These are phyloP conservation scores for Thalassia testudinum DNA, from an alignment of 116 monocot genomes.

Conservation along the genomic window DNA sequence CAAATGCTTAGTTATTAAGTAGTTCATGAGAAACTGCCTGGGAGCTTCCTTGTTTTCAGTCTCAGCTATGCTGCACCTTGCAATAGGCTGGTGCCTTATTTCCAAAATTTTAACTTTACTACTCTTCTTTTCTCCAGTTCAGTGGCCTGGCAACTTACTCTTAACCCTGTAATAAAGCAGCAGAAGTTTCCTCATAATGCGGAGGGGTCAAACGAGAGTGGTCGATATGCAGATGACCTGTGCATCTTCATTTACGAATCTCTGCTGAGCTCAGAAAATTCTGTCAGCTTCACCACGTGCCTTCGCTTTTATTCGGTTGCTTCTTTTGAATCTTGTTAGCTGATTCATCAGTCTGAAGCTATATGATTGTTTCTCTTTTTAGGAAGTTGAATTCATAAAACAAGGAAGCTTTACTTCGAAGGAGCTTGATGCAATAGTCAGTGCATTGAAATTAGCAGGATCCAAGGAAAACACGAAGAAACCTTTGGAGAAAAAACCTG, in stretches of 20 bases:
- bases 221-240: conserved; percentile 27
- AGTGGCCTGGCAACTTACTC: conserved; percentile 80
- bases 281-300: conserved; percentile 32
- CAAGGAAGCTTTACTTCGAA: conserved; percentile 48
- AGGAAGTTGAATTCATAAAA: conserved; percentile 96
- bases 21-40: too few species aligned
- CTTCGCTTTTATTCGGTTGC: background rate
- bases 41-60: too few species aligned
- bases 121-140: conserved; percentile 33
- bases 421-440: conserved; percentile 64
- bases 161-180: conserved; percentile 29
- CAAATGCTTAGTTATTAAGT: too few species aligned
- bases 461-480: conserved; percentile 17
- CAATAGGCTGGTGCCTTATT: too few species aligned
- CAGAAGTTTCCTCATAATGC: conserved; percentile 7
- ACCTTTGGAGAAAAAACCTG: conserved; percentile 17
- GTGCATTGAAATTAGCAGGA: conserved; percentile 57
- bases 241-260: conserved; percentile 77
- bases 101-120: background rate
- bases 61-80: too few species aligned
- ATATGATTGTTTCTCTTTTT: background rate
- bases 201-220: background rate
- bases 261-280: conserved; percentile 50
- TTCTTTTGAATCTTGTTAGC: too few species aligned
- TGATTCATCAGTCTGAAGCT: too few species aligned